Percentiles rank a stretch among this genome's conserved stretches.
Conservation (phyloP, 164 flowering plant species). For the Akebia trifoliata region DNA sequence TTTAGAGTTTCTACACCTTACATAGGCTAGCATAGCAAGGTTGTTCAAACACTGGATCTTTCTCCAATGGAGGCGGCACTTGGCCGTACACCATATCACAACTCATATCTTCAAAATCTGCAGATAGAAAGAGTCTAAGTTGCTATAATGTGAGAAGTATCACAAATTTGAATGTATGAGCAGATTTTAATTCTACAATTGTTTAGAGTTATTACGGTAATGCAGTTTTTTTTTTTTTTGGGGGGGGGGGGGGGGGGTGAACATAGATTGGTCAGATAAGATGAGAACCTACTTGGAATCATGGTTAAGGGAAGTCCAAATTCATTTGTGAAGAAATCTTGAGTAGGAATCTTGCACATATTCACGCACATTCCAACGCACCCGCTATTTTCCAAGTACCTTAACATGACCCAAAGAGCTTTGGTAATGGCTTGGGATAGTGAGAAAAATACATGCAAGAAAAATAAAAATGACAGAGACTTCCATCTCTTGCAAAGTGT, state of each 20-base stretch:
- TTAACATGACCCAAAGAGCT: slow-evolving; percentile 10
- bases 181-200: no score
- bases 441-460: not conserved
- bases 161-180: not conserved
- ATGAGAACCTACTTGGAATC: slow-evolving; percentile 66
- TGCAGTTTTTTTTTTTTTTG: no score
- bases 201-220: no score
- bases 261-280: no score
- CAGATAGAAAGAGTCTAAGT: not conserved
- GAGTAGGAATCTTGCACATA: slow-evolving; percentile 98
- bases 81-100: slow-evolving; percentile 95
- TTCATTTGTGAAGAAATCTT: slow-evolving; percentile 97
- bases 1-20: slow-evolving; percentile 26
- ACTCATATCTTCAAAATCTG: slow-evolving; percentile 99
- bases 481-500: not conserved
- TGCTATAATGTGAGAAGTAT: not conserved
- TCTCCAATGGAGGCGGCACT: slow-evolving; percentile 75
- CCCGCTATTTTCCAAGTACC: slow-evolving; percentile 97
- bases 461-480: not conserved
- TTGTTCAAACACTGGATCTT: slow-evolving; percentile 71
- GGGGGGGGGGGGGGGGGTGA: no score
- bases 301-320: slow-evolving; percentile 96
- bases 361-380: slow-evolving; percentile 98
- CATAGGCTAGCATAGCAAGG: slow-evolving; percentile 66
- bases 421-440: not conserved